Base-by-base conservation (phyloP, 2,329 filamentous ascomycete genomes). In the Coniella vitis region DNA sequence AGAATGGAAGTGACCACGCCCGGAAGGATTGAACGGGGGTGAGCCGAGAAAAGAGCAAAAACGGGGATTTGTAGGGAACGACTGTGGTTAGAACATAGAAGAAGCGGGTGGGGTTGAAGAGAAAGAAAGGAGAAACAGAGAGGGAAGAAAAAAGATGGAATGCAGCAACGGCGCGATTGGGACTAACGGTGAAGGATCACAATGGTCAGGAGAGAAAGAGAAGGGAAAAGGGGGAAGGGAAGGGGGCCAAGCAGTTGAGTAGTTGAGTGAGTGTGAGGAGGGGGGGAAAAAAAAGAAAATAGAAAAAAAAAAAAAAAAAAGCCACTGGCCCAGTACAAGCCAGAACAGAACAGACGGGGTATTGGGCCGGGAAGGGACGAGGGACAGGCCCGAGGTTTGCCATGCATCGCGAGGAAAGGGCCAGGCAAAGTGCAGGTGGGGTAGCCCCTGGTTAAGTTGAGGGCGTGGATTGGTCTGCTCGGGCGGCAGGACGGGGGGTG, bases 11-110 rank as follows among this genome's bases (percentile, higher is more conserved):
- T 67, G 63, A 65, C 57, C 64, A 45, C 65, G 67, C 66, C 65
- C 65, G 71, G 64, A 76, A 74, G 61, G 73, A 75, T 70, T 75
- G 73, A 60, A 71, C 70, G 72, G 71, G 69, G 61, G n/a, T 64
- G 66, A 67, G 60, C 62, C 60, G 54, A 54, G 61, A 64, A n/a
- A n/a, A 63, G 65, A 65, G 58, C 60, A 65, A 66, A 29, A 58
- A 60, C 58, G 56, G 50, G 61, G 61, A 38, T 57, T 63, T 63
- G 65, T 74, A 76, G 72, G 65, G 72, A 76, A 67, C 66, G 73
- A 76, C 72, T 74, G 64, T 64, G 61, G 61, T 64, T 68, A 73
- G 68, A 63, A 64, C 52, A 54, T 54, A 49, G 25, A 54, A 49
- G 48, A 54, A 45, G 45, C 45, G 49, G 52, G 47, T 70, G 70